Conservation (phyloP, 2,329 filamentous ascomycete species). For the Exophiala alcalophila region DNA sequence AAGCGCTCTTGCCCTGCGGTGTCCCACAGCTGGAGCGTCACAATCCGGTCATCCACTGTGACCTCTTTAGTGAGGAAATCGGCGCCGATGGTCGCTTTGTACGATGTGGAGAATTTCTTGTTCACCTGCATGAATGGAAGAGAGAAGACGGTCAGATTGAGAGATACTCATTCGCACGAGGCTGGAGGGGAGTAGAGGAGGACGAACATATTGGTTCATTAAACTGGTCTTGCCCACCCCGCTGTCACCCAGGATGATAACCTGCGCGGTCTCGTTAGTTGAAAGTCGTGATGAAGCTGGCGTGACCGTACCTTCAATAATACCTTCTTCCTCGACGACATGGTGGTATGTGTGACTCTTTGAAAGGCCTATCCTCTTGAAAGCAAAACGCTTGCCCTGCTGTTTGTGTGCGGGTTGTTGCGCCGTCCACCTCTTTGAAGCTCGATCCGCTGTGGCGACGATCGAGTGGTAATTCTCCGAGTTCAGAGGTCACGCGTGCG, state of each 20-base stretch:
- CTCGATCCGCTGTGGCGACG: too few relatives aligned
- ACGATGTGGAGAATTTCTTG: constrained; percentile 99
- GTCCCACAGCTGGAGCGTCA: constrained; percentile 99
- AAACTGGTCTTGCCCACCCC: constrained; percentile 98
- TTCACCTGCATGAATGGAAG: constrained; percentile 69
- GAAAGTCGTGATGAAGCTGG: constrained; percentile 7
- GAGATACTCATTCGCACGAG: too few relatives aligned
- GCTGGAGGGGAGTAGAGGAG: background rate
- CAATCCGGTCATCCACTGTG: constrained; percentile 90
- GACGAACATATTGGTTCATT: constrained; percentile 99
- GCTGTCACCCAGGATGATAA: constrained; percentile 98
- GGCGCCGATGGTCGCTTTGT: constrained; percentile 98
- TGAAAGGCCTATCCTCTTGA: background rate
- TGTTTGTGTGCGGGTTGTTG: too few relatives aligned
- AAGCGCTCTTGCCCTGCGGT: constrained; percentile 97
- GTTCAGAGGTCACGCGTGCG: too few relatives aligned
- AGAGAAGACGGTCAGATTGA: background rate
- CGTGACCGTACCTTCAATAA: constrained; percentile 69
- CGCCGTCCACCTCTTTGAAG: background rate
- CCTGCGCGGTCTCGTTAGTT: constrained; percentile 52
- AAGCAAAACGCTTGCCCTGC: background rate
- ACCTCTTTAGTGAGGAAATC: constrained; percentile 99
- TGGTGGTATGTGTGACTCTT: constrained; percentile 37
- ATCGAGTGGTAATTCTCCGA: too few relatives aligned
- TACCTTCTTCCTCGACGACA: constrained; percentile 86